A percentile compares a stretch with the other conserved stretches of the same genome.
Conservation (phyloP, 345 rosid genomes). For the Rubroshorea leprosula region DNA sequence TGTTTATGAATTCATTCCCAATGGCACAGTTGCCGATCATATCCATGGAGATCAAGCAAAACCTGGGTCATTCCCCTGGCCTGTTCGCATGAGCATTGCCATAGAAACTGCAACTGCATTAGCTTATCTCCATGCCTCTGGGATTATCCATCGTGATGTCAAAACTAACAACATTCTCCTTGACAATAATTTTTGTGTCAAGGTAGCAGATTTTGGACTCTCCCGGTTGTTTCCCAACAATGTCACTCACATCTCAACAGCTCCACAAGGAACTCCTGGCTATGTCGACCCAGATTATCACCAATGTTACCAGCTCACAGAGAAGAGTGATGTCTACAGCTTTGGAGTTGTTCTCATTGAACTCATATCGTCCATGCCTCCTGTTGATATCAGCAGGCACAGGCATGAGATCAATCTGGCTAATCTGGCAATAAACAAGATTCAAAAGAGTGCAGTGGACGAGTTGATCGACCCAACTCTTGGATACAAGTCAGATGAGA, state of each 20-base stretch:
- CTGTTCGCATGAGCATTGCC: constrained; percentile 51
- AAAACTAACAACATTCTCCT: constrained; percentile 67
- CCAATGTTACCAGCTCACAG: constrained; percentile 50
- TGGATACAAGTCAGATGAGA: constrained; percentile 33
- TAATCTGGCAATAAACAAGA: constrained; percentile 48
- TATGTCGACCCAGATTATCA: constrained; percentile 66
- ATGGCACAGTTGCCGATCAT: constrained; percentile 68
- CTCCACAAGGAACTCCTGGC: constrained; percentile 74
- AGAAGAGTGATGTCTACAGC: constrained; percentile 68
- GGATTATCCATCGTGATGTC: constrained; percentile 55
- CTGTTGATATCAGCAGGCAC: constrained; percentile 49
- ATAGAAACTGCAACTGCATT: constrained; percentile 57
- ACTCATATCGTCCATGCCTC: constrained; percentile 60
- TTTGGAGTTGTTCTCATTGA: constrained; percentile 68
- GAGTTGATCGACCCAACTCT: constrained; percentile 52
- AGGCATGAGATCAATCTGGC: constrained; percentile 55
- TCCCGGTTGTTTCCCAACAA: constrained; percentile 45
- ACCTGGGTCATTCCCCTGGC: constrained; percentile 37
- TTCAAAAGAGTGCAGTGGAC: constrained; percentile 28
- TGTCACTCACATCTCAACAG: constrained; percentile 64
- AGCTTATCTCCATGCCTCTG: constrained; percentile 58
- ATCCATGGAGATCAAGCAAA: constrained; percentile 36
- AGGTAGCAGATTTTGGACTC: constrained; percentile 67
- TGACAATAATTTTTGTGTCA: constrained; percentile 43
- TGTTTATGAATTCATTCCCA: constrained; percentile 55